Evolutionary conservation across 805 yeast species (phyloP).

Genomic region (Peterozyma xylosa): DNA sequence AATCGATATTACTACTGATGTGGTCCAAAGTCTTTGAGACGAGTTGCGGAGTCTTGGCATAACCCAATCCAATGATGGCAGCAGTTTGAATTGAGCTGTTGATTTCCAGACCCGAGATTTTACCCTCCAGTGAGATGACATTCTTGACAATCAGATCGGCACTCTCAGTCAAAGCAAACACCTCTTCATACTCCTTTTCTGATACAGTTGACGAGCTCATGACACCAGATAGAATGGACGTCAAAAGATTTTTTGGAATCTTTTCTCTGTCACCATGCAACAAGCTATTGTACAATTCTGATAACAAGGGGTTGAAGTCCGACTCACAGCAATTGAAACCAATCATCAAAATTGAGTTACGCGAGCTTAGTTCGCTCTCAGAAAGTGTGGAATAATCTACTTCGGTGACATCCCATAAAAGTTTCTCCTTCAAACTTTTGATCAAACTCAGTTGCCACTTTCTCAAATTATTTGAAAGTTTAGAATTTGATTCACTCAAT

Average conservation of each 20-base stretch:
- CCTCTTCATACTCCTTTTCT: slow-evolving; percentile 52
- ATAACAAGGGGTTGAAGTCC: slow-evolving; percentile 25
- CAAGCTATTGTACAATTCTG: slow-evolving; percentile 38
- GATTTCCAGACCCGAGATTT: slow-evolving; percentile 18
- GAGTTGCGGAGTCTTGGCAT: slow-evolving; percentile 34
- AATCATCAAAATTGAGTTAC: slow-evolving; percentile 35
- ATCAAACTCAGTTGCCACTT: slow-evolving; percentile 1
- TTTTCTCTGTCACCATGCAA: slow-evolving; percentile 43
- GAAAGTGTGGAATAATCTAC: slow-evolving; percentile 15
- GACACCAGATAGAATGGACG: slow-evolving; percentile 28
- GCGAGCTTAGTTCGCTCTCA: slow-evolving; percentile 32
- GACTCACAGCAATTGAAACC: slow-evolving; percentile 20
- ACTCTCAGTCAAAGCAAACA: slow-evolving; percentile 43
- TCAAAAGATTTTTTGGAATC: slow-evolving; percentile 44
- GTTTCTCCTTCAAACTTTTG: slow-evolving; percentile 18
- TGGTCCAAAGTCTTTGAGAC: slow-evolving; percentile 49
- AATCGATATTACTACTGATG: slow-evolving; percentile 48
- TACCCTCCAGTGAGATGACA: slow-evolving; percentile 21
- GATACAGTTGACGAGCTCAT: slow-evolving; percentile 27
- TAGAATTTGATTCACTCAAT: not conserved
- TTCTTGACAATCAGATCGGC: slow-evolving; percentile 36
- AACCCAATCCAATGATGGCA: slow-evolving; percentile 51
- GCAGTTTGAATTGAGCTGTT: slow-evolving; percentile 30
- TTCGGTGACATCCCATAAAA: slow-evolving; percentile 27
- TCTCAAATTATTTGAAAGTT: slow-evolving; percentile 1